A percentile compares a stretch with the other conserved stretches of the same genome.
Evolutionary conservation across 164 flowering plant species (phyloP).

Genomic region (Platanus orientalis): DNA sequence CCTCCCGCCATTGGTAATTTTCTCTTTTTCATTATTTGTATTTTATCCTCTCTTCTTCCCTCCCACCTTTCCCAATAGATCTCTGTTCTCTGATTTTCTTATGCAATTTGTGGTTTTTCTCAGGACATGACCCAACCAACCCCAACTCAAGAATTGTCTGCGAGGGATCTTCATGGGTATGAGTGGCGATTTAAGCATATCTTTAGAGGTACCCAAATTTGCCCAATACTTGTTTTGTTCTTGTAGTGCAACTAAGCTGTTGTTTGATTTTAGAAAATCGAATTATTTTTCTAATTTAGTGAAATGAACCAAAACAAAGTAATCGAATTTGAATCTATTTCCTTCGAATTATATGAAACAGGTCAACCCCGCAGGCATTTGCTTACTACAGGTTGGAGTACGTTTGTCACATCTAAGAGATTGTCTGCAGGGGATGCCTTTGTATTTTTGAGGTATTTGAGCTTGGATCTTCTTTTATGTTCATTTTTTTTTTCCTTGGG

Average conservation of each 20-base stretch:
- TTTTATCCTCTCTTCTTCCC: neutral
- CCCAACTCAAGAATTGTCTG: slow-evolving; percentile 77
- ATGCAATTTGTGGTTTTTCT: neutral
- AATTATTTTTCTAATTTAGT: neutral
- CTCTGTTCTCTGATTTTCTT: slow-evolving; percentile 2
- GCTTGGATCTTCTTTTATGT: neutral
- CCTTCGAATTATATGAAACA: slow-evolving; percentile 19
- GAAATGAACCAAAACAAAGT: neutral
- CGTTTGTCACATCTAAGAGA: slow-evolving; percentile 87
- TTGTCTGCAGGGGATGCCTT: slow-evolving; percentile 91
- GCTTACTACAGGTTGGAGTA: slow-evolving; percentile 97
- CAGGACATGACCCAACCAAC: slow-evolving; percentile 70
- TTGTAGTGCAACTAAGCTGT: too few species aligned
- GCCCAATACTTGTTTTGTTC: neutral
- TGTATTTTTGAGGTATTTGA: slow-evolving; percentile 74
- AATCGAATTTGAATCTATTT: neutral
- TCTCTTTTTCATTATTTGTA: neutral
- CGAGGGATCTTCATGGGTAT: slow-evolving; percentile 80
- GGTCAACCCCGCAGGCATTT: slow-evolving; percentile 96
- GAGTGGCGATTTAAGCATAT: slow-evolving; percentile 89
- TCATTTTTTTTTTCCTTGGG: neutral
- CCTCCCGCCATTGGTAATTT: slow-evolving; percentile 56
- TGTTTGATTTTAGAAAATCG: neutral
- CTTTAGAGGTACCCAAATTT: slow-evolving; percentile 51
- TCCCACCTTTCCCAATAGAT: neutral